A percentile compares a stretch with the other conserved stretches of the same genome.
Evolutionary conservation across 1,284 basidiomycete genomes (phyloP).

Genomic region (Irpex lacteus): DNA sequence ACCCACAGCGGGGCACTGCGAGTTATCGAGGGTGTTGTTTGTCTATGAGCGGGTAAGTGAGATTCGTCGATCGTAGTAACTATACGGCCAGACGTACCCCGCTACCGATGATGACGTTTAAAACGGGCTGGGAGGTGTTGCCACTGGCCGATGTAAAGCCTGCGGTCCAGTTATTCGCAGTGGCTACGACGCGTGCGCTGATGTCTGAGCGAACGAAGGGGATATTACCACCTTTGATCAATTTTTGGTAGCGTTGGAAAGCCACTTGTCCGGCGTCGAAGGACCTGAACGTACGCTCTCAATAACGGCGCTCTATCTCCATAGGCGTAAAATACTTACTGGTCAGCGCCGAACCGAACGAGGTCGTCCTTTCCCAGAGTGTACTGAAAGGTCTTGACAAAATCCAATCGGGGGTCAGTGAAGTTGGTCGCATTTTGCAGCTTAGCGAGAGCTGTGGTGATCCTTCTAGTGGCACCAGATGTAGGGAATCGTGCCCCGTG

Average conservation of each 20-base stretch:
- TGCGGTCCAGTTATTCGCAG: slow-evolving; percentile 69
- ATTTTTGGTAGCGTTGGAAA: slow-evolving; percentile 48
- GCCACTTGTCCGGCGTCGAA: slow-evolving; percentile 45
- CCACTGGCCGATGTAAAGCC: slow-evolving; percentile 44
- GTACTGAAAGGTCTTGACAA: slow-evolving; percentile 62
- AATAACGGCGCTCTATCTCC: background rate
- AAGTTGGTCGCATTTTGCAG: slow-evolving; percentile 44
- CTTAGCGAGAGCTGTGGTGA: slow-evolving; percentile 52
- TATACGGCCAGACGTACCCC: background rate
- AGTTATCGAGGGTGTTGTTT: slow-evolving; percentile 76
- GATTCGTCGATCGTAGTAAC: background rate
- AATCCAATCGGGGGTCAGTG: slow-evolving; percentile 50
- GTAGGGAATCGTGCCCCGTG: slow-evolving; percentile 86
- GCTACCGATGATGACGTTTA: slow-evolving; percentile 47
- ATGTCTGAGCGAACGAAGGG: slow-evolving; percentile 71
- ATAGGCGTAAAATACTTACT: slow-evolving; percentile 42
- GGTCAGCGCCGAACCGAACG: slow-evolving; percentile 64
- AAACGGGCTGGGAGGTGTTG: slow-evolving; percentile 29
- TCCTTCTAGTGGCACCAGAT: slow-evolving; percentile 38
- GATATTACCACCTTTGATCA: slow-evolving; percentile 41
- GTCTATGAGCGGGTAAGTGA: slow-evolving; percentile 38
- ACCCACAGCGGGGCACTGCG: slow-evolving; percentile 63
- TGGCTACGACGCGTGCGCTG: slow-evolving; percentile 60
- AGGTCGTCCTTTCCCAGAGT: slow-evolving; percentile 59
- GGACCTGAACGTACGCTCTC: slow-evolving; percentile 38